Evolutionary conservation across 179 eudicot species (phyloP).

Genomic region (Patellifolia procumbens): DNA sequence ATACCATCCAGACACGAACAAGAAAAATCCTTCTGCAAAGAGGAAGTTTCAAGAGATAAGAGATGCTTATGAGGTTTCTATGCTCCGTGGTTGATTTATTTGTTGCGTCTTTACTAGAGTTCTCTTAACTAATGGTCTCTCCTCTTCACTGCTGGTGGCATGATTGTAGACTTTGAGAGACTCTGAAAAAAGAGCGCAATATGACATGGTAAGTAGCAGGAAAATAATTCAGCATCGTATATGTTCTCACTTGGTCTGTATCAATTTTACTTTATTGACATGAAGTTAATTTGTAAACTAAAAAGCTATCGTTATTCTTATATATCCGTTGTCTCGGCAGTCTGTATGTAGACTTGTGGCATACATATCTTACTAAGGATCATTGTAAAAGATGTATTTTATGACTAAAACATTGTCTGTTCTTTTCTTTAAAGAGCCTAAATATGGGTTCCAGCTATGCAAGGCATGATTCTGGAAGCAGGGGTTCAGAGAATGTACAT

Average conservation of each 20-base stretch:
- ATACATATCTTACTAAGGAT: neutral
- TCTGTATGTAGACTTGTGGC: constrained; percentile 2
- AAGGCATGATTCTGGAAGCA: constrained; percentile 38
- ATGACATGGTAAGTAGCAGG: constrained; percentile 68
- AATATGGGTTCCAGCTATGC: constrained; percentile 45
- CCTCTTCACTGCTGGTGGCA: constrained; percentile 8
- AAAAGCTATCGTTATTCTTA: neutral
- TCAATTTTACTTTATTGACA: neutral
- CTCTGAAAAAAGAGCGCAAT: constrained; percentile 67
- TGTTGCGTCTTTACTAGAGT: constrained; percentile 10
- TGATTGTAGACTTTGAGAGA: constrained; percentile 68
- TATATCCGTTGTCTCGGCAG: neutral
- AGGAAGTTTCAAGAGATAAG: constrained; percentile 93
- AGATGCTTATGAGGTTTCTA: constrained; percentile 93
- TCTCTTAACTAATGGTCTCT: constrained; percentile 16
- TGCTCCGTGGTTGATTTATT: constrained; percentile 3
- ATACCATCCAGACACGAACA: constrained; percentile 89
- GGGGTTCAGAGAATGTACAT: constrained; percentile 46
- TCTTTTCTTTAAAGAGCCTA: constrained; percentile 34
- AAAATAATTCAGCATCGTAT: no score
- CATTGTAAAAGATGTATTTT: constrained; percentile 3
- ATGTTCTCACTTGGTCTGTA: neutral
- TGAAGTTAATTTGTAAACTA: neutral
- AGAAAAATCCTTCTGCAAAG: constrained; percentile 76
- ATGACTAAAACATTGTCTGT: constrained; percentile 6